Conservation (phyloP, 345 rosid genomes). For the Luvunga scandens region DNA sequence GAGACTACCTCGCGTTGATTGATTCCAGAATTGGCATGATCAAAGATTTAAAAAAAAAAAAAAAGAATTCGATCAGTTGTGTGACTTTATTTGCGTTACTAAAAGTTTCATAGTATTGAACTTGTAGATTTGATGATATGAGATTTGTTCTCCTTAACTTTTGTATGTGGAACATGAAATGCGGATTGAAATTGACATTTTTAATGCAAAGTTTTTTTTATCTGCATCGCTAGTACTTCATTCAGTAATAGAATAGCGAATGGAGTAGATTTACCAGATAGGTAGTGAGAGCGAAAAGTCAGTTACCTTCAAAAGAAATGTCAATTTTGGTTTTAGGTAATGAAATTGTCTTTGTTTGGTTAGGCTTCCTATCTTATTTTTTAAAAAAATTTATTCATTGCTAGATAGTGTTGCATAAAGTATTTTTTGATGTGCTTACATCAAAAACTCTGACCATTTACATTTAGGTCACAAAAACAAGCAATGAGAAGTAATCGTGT, state of each 20-base stretch:
- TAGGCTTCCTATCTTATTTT: background rate
- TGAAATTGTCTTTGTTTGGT: background rate
- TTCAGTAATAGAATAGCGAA: background rate
- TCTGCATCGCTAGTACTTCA: no score
- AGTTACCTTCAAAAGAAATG: background rate
- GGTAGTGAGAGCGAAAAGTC: background rate
- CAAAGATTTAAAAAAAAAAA: no score
- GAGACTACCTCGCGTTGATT: background rate
- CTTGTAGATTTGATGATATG: background rate
- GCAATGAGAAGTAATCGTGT: constrained; percentile 19
- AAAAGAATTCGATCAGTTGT: background rate
- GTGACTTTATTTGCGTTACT: background rate
- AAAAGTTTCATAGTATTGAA: background rate
- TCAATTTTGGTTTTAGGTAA: background rate
- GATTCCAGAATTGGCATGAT: background rate
- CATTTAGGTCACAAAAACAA: background rate
- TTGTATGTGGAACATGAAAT: background rate
- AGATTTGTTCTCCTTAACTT: background rate
- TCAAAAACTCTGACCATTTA: constrained; percentile 11
- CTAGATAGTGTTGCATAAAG: background rate
- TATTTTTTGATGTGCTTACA: background rate
- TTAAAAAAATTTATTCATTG: background rate
- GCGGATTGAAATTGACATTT: no score
- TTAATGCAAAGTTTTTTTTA: no score
- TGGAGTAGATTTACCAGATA: background rate